Evolutionary conservation across 176 grass and related monocot genomes (phyloP).

Genomic region (Aechmea fasciata): DNA sequence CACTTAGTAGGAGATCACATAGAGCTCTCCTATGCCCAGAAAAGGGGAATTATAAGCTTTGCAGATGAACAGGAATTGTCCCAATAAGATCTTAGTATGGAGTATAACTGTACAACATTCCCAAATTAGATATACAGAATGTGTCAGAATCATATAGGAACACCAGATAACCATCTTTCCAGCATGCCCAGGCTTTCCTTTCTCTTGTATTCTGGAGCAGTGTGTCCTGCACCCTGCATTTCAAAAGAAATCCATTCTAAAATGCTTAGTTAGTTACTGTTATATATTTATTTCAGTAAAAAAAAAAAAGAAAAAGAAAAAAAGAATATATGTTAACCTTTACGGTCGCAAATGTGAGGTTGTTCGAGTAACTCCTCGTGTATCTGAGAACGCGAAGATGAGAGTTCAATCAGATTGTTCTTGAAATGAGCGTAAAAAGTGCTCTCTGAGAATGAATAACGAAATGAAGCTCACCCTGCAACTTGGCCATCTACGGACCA

Average conservation of each 20-base stretch:
- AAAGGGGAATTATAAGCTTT: no score
- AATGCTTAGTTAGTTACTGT: background rate
- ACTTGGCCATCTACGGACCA: constrained; percentile 45
- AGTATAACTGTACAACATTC: background rate
- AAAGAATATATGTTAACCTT: constrained; percentile 34
- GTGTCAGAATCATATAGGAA: constrained; percentile 25
- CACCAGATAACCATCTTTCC: constrained; percentile 21
- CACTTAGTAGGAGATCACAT: no score
- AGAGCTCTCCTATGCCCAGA: no score
- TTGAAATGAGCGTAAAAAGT: no score
- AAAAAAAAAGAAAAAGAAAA: background rate
- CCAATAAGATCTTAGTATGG: background rate
- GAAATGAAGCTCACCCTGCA: constrained; percentile 38
- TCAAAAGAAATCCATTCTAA: background rate
- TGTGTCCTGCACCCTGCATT: constrained; percentile 43
- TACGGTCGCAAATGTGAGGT: constrained; percentile 56
- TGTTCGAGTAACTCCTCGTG: constrained; percentile 47
- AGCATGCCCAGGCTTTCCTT: constrained; percentile 33
- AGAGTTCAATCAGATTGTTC: background rate
- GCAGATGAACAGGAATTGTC: no score
- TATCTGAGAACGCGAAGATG: constrained; percentile 25
- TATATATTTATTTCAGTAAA: background rate
- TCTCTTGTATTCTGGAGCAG: constrained; percentile 48
- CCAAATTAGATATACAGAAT: background rate
- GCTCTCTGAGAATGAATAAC: background rate